These are phyloP conservation scores for Tieghemiomyces parasiticus DNA, from an alignment of 192 early-diverging fungal species.

Conservation along the genomic window DNA sequence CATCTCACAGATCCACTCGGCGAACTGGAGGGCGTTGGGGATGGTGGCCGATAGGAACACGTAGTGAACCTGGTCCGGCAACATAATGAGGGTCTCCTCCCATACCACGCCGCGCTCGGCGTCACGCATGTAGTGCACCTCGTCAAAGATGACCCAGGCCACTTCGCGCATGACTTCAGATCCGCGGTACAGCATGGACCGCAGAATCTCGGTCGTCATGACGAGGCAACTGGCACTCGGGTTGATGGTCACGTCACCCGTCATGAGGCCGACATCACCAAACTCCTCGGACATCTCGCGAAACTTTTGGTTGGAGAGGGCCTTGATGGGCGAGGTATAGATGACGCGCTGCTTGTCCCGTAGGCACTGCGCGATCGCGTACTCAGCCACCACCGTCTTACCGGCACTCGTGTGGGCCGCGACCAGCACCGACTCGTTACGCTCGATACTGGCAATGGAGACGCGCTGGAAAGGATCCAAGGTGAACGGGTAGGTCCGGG, in stretches of 20 bases:
- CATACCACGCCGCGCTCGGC: conserved; percentile 96
- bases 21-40: conserved; percentile 97
- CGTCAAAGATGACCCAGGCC: conserved; percentile 95
- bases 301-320: conserved; percentile 97
- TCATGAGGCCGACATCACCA: conserved; percentile 97
- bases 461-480: conserved; percentile 93
- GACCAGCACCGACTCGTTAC: conserved; percentile 88
- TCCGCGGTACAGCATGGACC: conserved; percentile 94
- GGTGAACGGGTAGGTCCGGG: conserved; percentile 75
- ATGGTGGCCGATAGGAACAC: conserved; percentile 97
- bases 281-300: conserved; percentile 90
- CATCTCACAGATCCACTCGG: conserved; percentile 93
- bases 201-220: conserved; percentile 98
- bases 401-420: conserved; percentile 94
- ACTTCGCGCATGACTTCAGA: conserved; percentile 94
- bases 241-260: conserved; percentile 95
- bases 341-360: conserved; percentile 86
- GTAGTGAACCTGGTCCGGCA: conserved; percentile 83
- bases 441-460: conserved; percentile 75
- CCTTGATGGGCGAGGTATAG: conserved; percentile 96
- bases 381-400: conserved; percentile 98
- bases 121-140: conserved; percentile 98
- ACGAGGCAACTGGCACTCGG: conserved; percentile 83
- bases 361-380: conserved; percentile 85
- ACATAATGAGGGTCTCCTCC: conserved; percentile 95